Evolutionary conservation across 208 protist genomes (phyloP).

Genomic region (Trypanosoma rangeli): DNA sequence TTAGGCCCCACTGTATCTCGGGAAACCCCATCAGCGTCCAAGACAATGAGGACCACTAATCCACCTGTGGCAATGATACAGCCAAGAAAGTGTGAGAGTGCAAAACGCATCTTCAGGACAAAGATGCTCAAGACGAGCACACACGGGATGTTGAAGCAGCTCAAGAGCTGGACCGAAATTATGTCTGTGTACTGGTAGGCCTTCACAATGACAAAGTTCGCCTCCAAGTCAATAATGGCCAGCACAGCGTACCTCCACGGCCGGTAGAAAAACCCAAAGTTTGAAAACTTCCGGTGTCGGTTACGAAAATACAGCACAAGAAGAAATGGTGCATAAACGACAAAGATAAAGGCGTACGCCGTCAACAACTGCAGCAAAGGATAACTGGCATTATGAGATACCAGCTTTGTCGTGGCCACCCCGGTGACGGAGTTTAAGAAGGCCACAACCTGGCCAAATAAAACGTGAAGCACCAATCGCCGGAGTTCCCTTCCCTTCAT

Average conservation of each 20-base stretch:
- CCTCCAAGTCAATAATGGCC: slow-evolving; percentile 91
- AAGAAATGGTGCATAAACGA: slow-evolving; percentile 62
- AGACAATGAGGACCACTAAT: slow-evolving; percentile 67
- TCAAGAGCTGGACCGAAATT: slow-evolving; percentile 88
- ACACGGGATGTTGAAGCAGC: slow-evolving; percentile 93
- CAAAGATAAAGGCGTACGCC: slow-evolving; percentile 71
- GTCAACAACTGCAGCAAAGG: slow-evolving; percentile 83
- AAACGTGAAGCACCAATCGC: slow-evolving; percentile 43
- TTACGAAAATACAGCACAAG: slow-evolving; percentile 46
- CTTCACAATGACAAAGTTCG: slow-evolving; percentile 92
- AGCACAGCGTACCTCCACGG: slow-evolving; percentile 91
- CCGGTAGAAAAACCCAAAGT: slow-evolving; percentile 57
- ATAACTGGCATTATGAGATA: slow-evolving; percentile 83
- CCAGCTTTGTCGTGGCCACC: slow-evolving; percentile 79
- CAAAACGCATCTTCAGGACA: slow-evolving; percentile 80
- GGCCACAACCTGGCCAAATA: slow-evolving; percentile 81
- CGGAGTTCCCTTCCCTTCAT: slow-evolving; percentile 23
- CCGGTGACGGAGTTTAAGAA: slow-evolving; percentile 88
- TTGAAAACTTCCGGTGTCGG: slow-evolving; percentile 34
- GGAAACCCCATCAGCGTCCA: slow-evolving; percentile 73
- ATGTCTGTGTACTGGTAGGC: slow-evolving; percentile 95
- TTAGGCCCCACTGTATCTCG: slow-evolving; percentile 36
- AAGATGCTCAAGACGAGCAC: slow-evolving; percentile 90
- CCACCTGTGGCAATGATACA: slow-evolving; percentile 80
- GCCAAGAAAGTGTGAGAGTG: slow-evolving; percentile 80